phyloP scores from a whole-genome alignment of 2,329 filamentous ascomycete genomes.

The Acrocalymma vagum region DNA sequence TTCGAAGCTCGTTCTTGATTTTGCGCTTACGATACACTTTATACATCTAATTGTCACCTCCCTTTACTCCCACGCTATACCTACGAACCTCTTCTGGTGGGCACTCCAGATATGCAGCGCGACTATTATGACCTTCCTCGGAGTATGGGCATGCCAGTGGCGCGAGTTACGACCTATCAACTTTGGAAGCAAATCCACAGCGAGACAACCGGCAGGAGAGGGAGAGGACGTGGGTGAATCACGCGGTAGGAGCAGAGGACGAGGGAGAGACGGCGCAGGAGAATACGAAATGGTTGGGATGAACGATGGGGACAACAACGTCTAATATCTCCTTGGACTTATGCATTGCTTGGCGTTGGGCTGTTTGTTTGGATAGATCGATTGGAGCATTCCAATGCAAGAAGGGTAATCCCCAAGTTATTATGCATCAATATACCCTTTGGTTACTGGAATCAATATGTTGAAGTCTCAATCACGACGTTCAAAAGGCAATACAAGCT shows the following conservation, averaged over 20 bases:
- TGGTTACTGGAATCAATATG: slow-evolving; percentile 8
- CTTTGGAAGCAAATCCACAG: slow-evolving; percentile 71
- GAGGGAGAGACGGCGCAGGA: slow-evolving; percentile 55
- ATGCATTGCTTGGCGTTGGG: slow-evolving; percentile 41
- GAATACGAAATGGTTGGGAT: slow-evolving; percentile 60
- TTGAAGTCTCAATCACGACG: slow-evolving; percentile 28
- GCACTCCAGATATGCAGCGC: slow-evolving; percentile 68
- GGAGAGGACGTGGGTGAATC: slow-evolving; percentile 50
- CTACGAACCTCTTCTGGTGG: slow-evolving; percentile 89
- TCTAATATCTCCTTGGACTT: slow-evolving; percentile 30
- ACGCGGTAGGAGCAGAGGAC: slow-evolving; percentile 49
- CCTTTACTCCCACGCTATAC: slow-evolving; percentile 79
- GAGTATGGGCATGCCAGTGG: slow-evolving; percentile 91
- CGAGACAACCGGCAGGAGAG: slow-evolving; percentile 25
- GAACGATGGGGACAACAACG: slow-evolving; percentile 45
- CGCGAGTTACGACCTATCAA: slow-evolving; percentile 87
- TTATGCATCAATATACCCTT: slow-evolving; percentile 25
- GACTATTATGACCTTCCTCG: slow-evolving; percentile 72
- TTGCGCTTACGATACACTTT: slow-evolving; percentile 87
- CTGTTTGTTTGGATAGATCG: slow-evolving; percentile 18
- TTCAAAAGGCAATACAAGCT: slow-evolving; percentile 28
- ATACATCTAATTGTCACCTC: slow-evolving; percentile 81
- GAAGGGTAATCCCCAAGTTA: slow-evolving; percentile 12
- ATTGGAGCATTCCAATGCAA: slow-evolving; percentile 1
- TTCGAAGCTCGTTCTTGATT: slow-evolving; percentile 94